Evolutionary conservation across 2,329 filamentous ascomycete genomes (phyloP), one percentile per base, ranked within the genome.

Genomic region (Chaetomium sp.): DNA sequence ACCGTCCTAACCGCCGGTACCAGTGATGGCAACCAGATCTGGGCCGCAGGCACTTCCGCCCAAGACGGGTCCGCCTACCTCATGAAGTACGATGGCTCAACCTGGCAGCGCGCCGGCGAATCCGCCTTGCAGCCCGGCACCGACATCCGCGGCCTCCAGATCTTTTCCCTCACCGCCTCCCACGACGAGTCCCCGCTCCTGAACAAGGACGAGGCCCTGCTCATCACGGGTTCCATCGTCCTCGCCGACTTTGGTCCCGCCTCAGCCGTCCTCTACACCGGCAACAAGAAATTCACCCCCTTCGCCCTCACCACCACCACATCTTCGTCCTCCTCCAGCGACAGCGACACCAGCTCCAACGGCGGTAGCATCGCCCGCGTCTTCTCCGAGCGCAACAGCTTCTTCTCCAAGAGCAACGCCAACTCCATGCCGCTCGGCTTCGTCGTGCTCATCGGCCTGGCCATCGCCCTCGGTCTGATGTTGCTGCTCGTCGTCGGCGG

Each of bases 261-360:
- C 5, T 95, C 92, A 11, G 91, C 89, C 7, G 92, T 86, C 6
- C 75, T 96, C 34, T 99, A 88, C 75, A 89, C 97, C 66, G 94
- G 94, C 36, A 34, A 7, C 47, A 64, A 89, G 85, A 9, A 74
- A 76, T 84, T 92, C 68, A 77, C 78, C 51, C 92, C 94, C 0
- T 96, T 92, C 69, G 80, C 90, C 42, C 79, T 99, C 43, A 88
- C 91, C 1, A 87, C 83, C 33, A 36, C 44, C 1, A 6, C 38
- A 72, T 79, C 10, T 78, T 84, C 65, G 2, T 27, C 19, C 19
- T 27, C 19, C 3, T 27, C 19, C 19, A 27, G 19, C 19, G 19
- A 27, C 19, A 27, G 19, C 19, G 19, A 27, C 19, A 27, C 19
- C 19, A 27, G 19, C 19, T 27, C 19, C 84, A 84, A 56, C 76